Evolutionary conservation across 768 basidiomycete genomes (phyloP).

Genomic region (Russula abietina): DNA sequence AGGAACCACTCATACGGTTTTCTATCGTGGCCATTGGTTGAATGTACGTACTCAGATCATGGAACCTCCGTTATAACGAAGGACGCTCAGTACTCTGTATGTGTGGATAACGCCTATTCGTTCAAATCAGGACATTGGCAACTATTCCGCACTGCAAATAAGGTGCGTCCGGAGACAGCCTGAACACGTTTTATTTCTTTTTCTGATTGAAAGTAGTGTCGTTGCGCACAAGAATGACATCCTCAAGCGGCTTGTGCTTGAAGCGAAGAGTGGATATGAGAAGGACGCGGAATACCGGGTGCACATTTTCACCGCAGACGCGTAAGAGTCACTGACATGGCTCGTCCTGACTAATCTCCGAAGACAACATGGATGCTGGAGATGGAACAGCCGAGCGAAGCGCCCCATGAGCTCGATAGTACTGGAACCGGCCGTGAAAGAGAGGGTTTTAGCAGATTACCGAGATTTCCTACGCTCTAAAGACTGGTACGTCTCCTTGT

Average conservation of each 20-base stretch:
- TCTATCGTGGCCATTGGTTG: slow-evolving; percentile 85
- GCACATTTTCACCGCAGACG: slow-evolving; percentile 83
- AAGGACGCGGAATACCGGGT: slow-evolving; percentile 89
- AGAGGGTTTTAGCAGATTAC: slow-evolving; percentile 84
- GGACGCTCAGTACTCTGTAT: background rate
- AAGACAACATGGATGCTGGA: slow-evolving; percentile 71
- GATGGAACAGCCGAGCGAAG: slow-evolving; percentile 85
- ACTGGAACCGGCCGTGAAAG: slow-evolving; percentile 81
- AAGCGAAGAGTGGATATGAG: slow-evolving; percentile 84
- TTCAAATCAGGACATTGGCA: slow-evolving; percentile 67
- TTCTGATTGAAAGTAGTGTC: slow-evolving; percentile 43
- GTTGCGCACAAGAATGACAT: slow-evolving; percentile 88
- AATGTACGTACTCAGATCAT: slow-evolving; percentile 44
- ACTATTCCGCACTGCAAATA: slow-evolving; percentile 69
- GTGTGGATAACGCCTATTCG: slow-evolving; percentile 71
- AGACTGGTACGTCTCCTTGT: slow-evolving; percentile 58
- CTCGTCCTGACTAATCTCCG: slow-evolving; percentile 19
- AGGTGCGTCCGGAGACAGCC: slow-evolving; percentile 42
- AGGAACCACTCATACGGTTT: slow-evolving; percentile 89
- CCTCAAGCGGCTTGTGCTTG: slow-evolving; percentile 80
- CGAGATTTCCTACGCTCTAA: slow-evolving; percentile 79
- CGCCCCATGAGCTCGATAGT: slow-evolving; percentile 91
- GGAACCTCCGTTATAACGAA: slow-evolving; percentile 21
- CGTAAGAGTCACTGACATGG: slow-evolving; percentile 45
- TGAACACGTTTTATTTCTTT: slow-evolving; percentile 18